Evolutionary conservation across 257 asterid species (phyloP).

Genomic region (Plectranthus barbatus): DNA sequence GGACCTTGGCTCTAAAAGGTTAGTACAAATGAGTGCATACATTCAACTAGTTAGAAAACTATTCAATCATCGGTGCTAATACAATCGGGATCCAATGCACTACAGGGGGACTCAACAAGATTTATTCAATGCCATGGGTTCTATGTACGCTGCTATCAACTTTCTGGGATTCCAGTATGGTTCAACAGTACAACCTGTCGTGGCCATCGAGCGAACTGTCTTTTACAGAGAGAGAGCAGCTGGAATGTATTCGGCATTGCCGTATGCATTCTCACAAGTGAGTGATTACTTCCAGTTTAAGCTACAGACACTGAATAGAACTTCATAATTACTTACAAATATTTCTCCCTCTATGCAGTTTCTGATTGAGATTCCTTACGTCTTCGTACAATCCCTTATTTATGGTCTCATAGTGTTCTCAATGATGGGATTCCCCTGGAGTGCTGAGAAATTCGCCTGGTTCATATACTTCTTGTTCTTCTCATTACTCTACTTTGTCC

Average conservation of each 20-base stretch:
- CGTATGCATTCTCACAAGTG: slow-evolving; percentile 31
- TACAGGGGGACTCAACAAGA: slow-evolving; percentile 6
- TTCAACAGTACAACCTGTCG: slow-evolving; percentile 29
- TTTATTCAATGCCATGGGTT: slow-evolving; percentile 22
- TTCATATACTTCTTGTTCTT: slow-evolving; percentile 46
- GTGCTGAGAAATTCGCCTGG: slow-evolving; percentile 37
- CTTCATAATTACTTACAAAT: background rate
- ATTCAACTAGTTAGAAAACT: too few species aligned
- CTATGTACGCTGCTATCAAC: slow-evolving; percentile 24
- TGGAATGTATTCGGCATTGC: slow-evolving; percentile 26
- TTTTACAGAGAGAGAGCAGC: slow-evolving; percentile 34
- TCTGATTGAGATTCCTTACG: slow-evolving; percentile 19
- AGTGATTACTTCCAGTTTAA: background rate
- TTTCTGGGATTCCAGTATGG: slow-evolving; percentile 30
- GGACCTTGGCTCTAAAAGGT: slow-evolving; percentile 68
- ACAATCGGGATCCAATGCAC: too few species aligned
- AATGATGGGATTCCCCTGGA: slow-evolving; percentile 33
- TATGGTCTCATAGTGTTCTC: slow-evolving; percentile 25
- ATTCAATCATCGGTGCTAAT: too few species aligned
- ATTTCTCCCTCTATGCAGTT: background rate
- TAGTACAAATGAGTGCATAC: slow-evolving; percentile 9
- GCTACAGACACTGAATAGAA: background rate
- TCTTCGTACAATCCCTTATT: slow-evolving; percentile 16
- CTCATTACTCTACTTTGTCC: slow-evolving; percentile 51
- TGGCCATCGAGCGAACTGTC: slow-evolving; percentile 29